These are phyloP conservation scores for Komagataea norvegica DNA, from an alignment of 1,139 yeast species.

Conservation along the genomic window DNA sequence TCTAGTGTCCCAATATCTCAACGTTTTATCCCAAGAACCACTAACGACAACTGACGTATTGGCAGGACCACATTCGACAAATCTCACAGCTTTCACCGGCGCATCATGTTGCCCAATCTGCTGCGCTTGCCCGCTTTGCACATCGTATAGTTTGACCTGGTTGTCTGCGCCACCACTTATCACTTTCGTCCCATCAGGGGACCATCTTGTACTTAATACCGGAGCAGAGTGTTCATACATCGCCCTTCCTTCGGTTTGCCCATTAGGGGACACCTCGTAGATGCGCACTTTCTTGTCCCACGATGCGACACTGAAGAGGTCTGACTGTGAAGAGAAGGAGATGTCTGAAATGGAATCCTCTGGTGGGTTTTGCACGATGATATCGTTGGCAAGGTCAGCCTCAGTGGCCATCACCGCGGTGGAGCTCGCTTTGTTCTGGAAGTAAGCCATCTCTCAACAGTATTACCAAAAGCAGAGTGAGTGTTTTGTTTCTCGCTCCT, in stretches of 20 bases:
- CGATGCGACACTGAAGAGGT: slow-evolving; percentile 71
- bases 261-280: slow-evolving; percentile 73
- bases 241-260: slow-evolving; percentile 75
- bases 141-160: slow-evolving; percentile 78
- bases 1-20: slow-evolving; percentile 91
- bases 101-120: slow-evolving; percentile 87
- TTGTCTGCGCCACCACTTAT: slow-evolving; percentile 93
- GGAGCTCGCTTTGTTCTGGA: slow-evolving; percentile 17
- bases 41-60: slow-evolving; percentile 82
- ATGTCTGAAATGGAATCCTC: slow-evolving; percentile 89
- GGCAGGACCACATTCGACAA: slow-evolving; percentile 77
- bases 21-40: slow-evolving; percentile 96
- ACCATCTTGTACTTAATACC: slow-evolving; percentile 78
- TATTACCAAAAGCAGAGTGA: too few relatives aligned
- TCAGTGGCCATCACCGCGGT: slow-evolving; percentile 50
- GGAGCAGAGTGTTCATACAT: slow-evolving; percentile 89
- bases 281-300: slow-evolving; percentile 97
- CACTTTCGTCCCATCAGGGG: slow-evolving; percentile 80
- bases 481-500: too few relatives aligned
- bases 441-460: slow-evolving; percentile 22
- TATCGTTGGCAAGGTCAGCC: slow-evolving; percentile 70
- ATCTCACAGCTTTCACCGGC: slow-evolving; percentile 69
- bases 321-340: slow-evolving; percentile 90
- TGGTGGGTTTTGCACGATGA: slow-evolving; percentile 77
- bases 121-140: slow-evolving; percentile 73